A percentile compares a stretch with the other conserved stretches of the same genome.
Conservation (phyloP, 1,139 yeast species). For the Lodderomyces orthopsilosis region DNA sequence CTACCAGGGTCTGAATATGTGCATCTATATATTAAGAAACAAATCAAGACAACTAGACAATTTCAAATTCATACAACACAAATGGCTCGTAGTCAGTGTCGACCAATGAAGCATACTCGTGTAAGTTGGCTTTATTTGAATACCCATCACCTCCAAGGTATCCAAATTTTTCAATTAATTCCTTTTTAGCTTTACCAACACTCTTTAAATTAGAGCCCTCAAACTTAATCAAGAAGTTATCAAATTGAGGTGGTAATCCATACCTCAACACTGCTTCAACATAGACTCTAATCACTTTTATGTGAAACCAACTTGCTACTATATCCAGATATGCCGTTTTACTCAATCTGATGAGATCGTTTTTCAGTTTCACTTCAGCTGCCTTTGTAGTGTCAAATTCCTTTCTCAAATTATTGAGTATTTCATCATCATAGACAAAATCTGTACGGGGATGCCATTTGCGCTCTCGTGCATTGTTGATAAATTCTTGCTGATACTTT, state of each 20-base stretch:
- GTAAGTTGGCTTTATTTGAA: slow-evolving; percentile 59
- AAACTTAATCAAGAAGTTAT: slow-evolving; percentile 56
- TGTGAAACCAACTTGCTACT: slow-evolving; percentile 82
- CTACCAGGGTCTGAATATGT: too few relatives aligned
- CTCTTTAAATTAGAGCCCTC: slow-evolving; percentile 35
- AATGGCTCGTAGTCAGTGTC: slow-evolving; percentile 96
- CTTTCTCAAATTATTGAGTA: slow-evolving; percentile 65
- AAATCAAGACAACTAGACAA: slow-evolving; percentile 21
- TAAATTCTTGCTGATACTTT: slow-evolving; percentile 70
- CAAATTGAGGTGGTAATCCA: slow-evolving; percentile 93
- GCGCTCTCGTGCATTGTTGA: slow-evolving; percentile 70
- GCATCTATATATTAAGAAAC: not conserved
- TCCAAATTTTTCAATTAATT: slow-evolving; percentile 71
- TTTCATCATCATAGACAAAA: slow-evolving; percentile 79
- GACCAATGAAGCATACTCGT: slow-evolving; percentile 87
- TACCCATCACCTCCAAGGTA: slow-evolving; percentile 91
- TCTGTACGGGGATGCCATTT: slow-evolving; percentile 91
- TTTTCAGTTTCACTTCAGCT: slow-evolving; percentile 70
- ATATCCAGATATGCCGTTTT: slow-evolving; percentile 87
- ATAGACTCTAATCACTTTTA: slow-evolving; percentile 60
- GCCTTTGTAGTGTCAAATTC: slow-evolving; percentile 76
- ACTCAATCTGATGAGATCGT: slow-evolving; percentile 77
- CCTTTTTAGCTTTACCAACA: slow-evolving; percentile 60
- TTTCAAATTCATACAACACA: slow-evolving; percentile 64
- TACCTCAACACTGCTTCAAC: slow-evolving; percentile 79